Evolutionary conservation across 805 yeast species (phyloP).

Genomic region (Yarrowia sp.): DNA sequence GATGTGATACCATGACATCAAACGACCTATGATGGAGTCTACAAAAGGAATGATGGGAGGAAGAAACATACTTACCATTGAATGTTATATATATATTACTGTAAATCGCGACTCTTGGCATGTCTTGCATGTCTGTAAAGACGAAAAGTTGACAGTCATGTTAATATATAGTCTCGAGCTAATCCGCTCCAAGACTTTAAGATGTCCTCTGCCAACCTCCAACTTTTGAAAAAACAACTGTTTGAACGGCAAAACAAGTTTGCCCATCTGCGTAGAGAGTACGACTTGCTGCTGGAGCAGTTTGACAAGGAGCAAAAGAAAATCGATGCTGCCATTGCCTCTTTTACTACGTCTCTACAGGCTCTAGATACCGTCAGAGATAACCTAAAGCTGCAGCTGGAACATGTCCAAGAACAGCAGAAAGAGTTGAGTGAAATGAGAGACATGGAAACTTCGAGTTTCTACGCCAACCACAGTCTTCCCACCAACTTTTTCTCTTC

Average conservation of each 20-base stretch:
- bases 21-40: too few species aligned
- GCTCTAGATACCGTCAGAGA: neutral
- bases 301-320: neutral
- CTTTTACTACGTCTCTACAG: neutral
- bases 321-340: neutral
- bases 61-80: too few species aligned
- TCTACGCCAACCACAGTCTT: neutral
- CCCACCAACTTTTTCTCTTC: neutral
- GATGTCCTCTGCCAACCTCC: neutral
- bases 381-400: neutral
- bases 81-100: too few species aligned
- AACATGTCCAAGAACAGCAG: neutral
- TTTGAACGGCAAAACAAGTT: neutral
- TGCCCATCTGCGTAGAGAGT: neutral
- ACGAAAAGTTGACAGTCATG: neutral
- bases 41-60: too few species aligned
- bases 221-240: neutral
- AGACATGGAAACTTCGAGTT: neutral
- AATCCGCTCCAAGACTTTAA: too few species aligned
- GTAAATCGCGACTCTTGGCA: neutral
- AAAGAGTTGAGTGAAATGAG: neutral
- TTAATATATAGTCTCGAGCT: too few species aligned
- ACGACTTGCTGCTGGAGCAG: neutral
- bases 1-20: too few species aligned
- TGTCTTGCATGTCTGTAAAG: neutral